Percentiles rank a stretch among this genome's conserved stretches.
Conservation (phyloP, 2,329 filamentous ascomycete species). For the Fusarium compactum region DNA sequence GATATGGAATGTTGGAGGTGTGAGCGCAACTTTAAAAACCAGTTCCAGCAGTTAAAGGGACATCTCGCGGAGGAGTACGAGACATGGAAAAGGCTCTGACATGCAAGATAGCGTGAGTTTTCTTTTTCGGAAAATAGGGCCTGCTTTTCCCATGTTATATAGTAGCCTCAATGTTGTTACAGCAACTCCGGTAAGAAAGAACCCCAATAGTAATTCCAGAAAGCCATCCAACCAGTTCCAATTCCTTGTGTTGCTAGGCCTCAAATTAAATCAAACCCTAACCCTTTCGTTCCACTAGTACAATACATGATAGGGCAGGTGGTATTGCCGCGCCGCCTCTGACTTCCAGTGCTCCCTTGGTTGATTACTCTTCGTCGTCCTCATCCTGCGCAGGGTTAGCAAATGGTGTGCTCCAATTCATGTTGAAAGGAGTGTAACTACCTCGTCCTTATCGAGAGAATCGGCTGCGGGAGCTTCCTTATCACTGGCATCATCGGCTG, state of each 20-base stretch:
- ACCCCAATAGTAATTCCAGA: slow-evolving; percentile 12
- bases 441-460: slow-evolving; percentile 44
- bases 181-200: slow-evolving; percentile 34
- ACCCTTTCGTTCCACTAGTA: slow-evolving; percentile 11
- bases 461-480: slow-evolving; percentile 19
- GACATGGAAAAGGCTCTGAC: slow-evolving; percentile 75
- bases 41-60: slow-evolving; percentile 78
- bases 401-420: slow-evolving; percentile 44
- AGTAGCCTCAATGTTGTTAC: slow-evolving; percentile 23
- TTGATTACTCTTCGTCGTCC: slow-evolving; percentile 39
- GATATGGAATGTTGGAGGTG: slow-evolving; percentile 90
- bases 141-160: slow-evolving; percentile 31
- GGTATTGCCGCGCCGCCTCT: neutral
- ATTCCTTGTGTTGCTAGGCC: slow-evolving; percentile 3
- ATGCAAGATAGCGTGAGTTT: neutral
- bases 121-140: slow-evolving; percentile 24
- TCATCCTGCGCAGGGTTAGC: slow-evolving; percentile 47
- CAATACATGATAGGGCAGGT: neutral
- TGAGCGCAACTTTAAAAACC: slow-evolving; percentile 76
- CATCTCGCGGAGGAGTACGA: slow-evolving; percentile 83
- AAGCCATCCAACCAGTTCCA: slow-evolving; percentile 7
- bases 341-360: neutral
- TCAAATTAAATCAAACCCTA: slow-evolving; percentile 3
- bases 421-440: slow-evolving; percentile 43
- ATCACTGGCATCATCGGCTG: slow-evolving; percentile 34